These are phyloP conservation scores for Patellifolia procumbens DNA, from an alignment of 179 eudicot species.

Conservation along the genomic window DNA sequence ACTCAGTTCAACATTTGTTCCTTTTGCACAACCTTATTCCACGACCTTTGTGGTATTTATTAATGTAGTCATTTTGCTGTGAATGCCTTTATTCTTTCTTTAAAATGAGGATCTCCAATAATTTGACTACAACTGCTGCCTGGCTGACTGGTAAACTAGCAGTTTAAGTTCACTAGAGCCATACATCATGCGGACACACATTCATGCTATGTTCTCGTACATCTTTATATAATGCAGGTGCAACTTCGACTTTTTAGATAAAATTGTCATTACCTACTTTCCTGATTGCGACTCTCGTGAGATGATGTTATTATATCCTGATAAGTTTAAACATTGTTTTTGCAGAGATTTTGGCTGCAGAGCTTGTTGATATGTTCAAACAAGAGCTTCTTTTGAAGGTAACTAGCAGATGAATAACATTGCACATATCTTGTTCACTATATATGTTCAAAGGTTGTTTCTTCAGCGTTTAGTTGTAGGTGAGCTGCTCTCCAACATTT, in stretches of 20 bases:
- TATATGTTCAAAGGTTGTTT: conserved; percentile 5
- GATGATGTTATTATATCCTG: conserved; percentile 1
- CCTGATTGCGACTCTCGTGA: not conserved
- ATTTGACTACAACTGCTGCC: not conserved
- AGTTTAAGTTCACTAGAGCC: not conserved
- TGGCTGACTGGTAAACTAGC: not conserved
- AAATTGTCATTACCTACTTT: not conserved
- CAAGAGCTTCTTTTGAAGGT: conserved; percentile 72
- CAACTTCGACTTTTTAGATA: not conserved
- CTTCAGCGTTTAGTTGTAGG: conserved; percentile 74
- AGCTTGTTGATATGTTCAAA: conserved; percentile 72
- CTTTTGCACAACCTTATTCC: not conserved
- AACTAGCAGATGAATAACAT: conserved; percentile 9
- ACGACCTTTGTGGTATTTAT: not conserved
- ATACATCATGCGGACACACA: not conserved
- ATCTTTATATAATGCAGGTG: not conserved
- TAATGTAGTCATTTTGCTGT: not conserved
- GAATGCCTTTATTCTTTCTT: not conserved
- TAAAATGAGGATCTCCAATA: not conserved
- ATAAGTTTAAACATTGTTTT: conserved; percentile 20
- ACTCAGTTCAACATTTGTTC: not conserved
- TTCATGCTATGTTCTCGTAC: not conserved
- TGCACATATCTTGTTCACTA: not conserved
- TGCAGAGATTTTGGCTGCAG: conserved; percentile 69
- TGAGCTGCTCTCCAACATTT: conserved; percentile 56